Percentiles rank a stretch among this genome's conserved stretches.
phyloP scores from a whole-genome alignment of 2,329 filamentous ascomycete genomes.

The Albophoma yamanashiensis region DNA sequence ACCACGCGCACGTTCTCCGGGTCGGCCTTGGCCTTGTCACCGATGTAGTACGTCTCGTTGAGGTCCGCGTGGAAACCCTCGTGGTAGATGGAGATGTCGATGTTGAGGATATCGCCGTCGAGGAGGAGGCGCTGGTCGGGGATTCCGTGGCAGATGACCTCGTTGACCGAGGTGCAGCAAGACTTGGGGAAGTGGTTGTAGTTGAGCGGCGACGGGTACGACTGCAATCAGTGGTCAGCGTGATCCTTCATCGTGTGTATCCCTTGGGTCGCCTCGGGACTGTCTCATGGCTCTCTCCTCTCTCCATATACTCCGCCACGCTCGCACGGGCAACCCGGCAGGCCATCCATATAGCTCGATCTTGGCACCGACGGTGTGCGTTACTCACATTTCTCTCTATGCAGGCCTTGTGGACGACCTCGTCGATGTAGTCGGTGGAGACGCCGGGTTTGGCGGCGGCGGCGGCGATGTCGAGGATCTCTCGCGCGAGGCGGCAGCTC shows the following conservation, averaged over 20 bases:
- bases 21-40: slow-evolving; percentile 73
- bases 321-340: background rate
- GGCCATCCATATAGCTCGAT: too few species aligned
- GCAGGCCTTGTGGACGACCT: slow-evolving; percentile 90
- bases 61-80: slow-evolving; percentile 92
- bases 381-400: slow-evolving; percentile 75
- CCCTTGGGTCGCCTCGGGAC: background rate
- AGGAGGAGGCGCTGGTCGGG: slow-evolving; percentile 79
- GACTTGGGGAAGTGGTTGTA: slow-evolving; percentile 97
- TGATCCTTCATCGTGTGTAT: background rate
- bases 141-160: slow-evolving; percentile 98
- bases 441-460: slow-evolving; percentile 79
- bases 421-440: slow-evolving; percentile 90
- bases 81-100: slow-evolving; percentile 91
- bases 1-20: slow-evolving; percentile 83
- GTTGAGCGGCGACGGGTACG: slow-evolving; percentile 89
- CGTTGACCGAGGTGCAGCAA: slow-evolving; percentile 90
- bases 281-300: background rate
- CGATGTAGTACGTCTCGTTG: slow-evolving; percentile 98
- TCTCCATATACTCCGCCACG: background rate
- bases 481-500: slow-evolving; percentile 75
- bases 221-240: slow-evolving; percentile 38
- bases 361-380: background rate
- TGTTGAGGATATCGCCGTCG: slow-evolving; percentile 94
- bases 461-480: slow-evolving; percentile 87